Evolutionary conservation across 768 basidiomycete species (phyloP).

Genomic region (Lepiota venenata): DNA sequence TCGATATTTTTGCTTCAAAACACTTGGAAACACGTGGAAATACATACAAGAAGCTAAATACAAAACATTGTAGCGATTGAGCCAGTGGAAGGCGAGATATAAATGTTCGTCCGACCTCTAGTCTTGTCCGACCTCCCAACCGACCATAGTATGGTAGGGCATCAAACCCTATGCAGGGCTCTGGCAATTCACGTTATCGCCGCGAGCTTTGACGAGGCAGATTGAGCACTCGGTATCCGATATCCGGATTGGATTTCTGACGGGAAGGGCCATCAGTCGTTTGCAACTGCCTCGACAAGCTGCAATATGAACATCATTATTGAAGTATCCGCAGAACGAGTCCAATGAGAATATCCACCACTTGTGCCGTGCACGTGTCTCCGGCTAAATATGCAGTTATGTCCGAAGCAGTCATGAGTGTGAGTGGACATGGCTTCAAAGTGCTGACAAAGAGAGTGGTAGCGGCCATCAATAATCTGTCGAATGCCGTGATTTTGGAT

Average conservation of each 20-base stretch:
- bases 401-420: constrained; percentile 59
- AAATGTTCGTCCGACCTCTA: no score
- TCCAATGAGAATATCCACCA: constrained; percentile 19
- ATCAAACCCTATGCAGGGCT: constrained; percentile 6
- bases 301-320: constrained; percentile 17
- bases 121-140: no score
- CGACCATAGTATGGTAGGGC: no score
- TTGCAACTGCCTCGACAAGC: constrained; percentile 54
- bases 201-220: constrained; percentile 32
- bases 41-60: no score
- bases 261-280: constrained; percentile 65
- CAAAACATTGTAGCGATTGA: no score
- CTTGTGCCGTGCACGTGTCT: constrained; percentile 58
- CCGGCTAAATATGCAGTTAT: constrained; percentile 68
- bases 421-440: constrained; percentile 71
- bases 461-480: constrained; percentile 77
- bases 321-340: background rate
- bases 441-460: constrained; percentile 65
- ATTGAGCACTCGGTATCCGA: constrained; percentile 48
- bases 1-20: no score
- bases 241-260: constrained; percentile 69
- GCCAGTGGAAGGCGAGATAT: no score
- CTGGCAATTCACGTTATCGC: background rate
- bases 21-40: no score
- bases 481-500: constrained; percentile 6